Base-by-base conservation (phyloP, 257 asterid species). In the Nicotiana sylvestris region DNA sequence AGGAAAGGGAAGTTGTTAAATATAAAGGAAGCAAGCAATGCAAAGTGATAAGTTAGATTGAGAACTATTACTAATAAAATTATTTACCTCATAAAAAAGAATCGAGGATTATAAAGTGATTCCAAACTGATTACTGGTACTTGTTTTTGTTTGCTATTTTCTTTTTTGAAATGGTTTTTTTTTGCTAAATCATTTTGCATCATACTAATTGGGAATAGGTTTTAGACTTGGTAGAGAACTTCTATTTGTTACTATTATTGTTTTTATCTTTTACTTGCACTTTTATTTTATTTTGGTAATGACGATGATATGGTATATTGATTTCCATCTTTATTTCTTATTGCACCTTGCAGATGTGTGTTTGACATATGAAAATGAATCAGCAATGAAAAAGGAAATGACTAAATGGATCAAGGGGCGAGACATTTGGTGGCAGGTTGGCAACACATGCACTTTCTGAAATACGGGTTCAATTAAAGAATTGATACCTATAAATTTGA, bases 351-450 rank as follows among this genome's bases (percentile, higher is more conserved):
- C 96, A 95, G 99, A 92, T 89, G 90, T 89, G 74, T 96, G 99
- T 84, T 88, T 96, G 93, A 94, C 98, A 58, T 92, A 87, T 83
- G 95, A 82, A 87, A 96, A 96, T 85, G 89, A 80, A 79, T 84
- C 89, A 78, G 98, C 98, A 86, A 79, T 94, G 97, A 91, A 85
- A 87, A 96, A 87, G 89, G 94, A 89, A 86, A 84, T 80, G 87
- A 94, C 98, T 9, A 92, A 88, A 82, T 96, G 99, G 99, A 90
- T 87, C 80, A 86, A 89, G 83, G 97, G 94, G 87, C 87, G 98
- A 92, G 99, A 96, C 86, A 85, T 81, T 39, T 96, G 99, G 98
- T 96, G 98, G 99, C 98, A 96, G 99, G 99, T 94, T 83, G 30
- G 58, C 62, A 64, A 64, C 35, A 77, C 46, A 17, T 49, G 43